Conservation (phyloP, 2,329 filamentous ascomycete species). For the Cladosporium oxysporum region DNA sequence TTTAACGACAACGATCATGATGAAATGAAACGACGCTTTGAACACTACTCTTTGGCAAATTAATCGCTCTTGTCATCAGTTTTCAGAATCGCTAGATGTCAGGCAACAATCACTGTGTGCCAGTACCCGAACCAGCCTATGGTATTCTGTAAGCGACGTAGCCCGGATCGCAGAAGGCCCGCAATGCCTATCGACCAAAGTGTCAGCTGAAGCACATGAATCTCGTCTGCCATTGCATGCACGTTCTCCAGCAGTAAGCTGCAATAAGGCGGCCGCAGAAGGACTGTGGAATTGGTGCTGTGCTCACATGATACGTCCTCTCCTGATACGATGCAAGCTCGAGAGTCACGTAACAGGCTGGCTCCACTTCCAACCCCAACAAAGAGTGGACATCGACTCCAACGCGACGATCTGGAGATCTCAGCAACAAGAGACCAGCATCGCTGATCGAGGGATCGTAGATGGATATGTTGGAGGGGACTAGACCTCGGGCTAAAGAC, state of each 20-base stretch:
- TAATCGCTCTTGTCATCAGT: neutral
- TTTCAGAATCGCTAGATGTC: neutral
- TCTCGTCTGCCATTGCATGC: neutral
- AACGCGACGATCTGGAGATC: conserved; percentile 1
- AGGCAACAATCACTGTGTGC: neutral
- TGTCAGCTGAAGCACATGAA: neutral
- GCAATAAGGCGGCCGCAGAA: neutral
- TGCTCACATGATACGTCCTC: neutral
- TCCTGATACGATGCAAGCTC: neutral
- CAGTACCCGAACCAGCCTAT: neutral
- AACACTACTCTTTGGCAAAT: neutral
- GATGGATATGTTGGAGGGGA: neutral
- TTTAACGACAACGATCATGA: conserved; percentile 3
- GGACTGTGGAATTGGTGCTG: neutral
- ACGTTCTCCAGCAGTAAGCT: neutral
- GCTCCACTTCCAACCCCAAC: neutral
- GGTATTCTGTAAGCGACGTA: neutral
- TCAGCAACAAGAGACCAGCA: neutral
- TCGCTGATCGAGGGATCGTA: neutral
- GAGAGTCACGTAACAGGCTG: neutral
- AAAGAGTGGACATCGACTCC: neutral
- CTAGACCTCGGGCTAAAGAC: neutral
- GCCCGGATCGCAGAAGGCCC: neutral
- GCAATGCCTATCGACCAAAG: neutral
- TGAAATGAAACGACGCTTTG: neutral